Evolutionary conservation across 2,329 filamentous ascomycete genomes (phyloP), one percentile per base, ranked within the genome.

Genomic region (Ophiostoma novo-ulmi): DNA sequence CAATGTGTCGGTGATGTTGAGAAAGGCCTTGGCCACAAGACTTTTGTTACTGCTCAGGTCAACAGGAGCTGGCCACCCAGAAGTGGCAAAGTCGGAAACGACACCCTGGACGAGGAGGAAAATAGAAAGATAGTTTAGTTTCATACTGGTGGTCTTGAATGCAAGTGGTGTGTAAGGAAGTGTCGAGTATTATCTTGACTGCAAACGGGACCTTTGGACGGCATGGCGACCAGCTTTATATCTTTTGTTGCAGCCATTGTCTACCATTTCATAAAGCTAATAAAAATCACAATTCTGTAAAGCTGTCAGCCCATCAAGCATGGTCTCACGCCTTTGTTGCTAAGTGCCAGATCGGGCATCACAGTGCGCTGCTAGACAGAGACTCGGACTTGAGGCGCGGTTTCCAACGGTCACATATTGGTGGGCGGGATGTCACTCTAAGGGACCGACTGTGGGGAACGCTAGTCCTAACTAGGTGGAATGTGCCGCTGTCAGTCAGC

Each of bases 401-500:
- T 26, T 26, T n/a, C 2, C 22, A 58, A 58, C 52, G 52, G 52
- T 58, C 52, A 26, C 52, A 6, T 10, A 22, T 22, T 26, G 22
- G 52, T 44, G 31, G 39, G 39, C 39, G 39, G n/a, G 26, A 58
- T 58, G n/a, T 48, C 44, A 48, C 44, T 48, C 8, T 58, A 11
- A 11, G 52, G 52, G 52, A 26, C 52, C 22, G 52, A 31, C 22
- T 58, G 52, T 58, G 52, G 52, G n/a, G 52, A 58, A 14, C 11
- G 52, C 52, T 58, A 58, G 52, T 58, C 52, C 52, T 58, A 26
- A 10, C 26, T 58, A 26, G 52, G 52, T 58, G 52, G 17, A 58
- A 58, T 58, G n/a, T 58, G 52, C 52, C 52, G 52, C 52, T 58
- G 52, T 10, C 52, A n/a, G 52, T 58, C 52, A 58, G n/a, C 52